A percentile compares a stretch with the other conserved stretches of the same genome.
Conservation (phyloP, 495 filamentous ascomycete species). For the Aspergillus sclerotioniger region DNA sequence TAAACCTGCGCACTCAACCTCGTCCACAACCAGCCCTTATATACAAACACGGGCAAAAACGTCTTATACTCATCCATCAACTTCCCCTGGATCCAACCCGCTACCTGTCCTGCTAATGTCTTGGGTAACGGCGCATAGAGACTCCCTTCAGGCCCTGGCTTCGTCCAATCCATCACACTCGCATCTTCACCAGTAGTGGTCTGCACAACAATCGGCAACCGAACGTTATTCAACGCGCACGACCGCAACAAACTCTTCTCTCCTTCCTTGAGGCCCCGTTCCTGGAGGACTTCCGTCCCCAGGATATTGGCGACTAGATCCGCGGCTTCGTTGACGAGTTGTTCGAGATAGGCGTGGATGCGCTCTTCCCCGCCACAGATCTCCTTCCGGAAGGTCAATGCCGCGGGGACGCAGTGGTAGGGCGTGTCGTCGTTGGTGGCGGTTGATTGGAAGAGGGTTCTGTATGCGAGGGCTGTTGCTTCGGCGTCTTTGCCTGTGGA, state of each 20-base stretch:
- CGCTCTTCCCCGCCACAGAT: constrained; percentile 72
- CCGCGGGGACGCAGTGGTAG: constrained; percentile 68
- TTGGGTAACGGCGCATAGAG: too few species aligned
- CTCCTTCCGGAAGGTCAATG: constrained; percentile 62
- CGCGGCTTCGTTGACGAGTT: constrained; percentile 60
- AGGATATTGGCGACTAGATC: constrained; percentile 56
- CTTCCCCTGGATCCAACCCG: constrained; percentile 55
- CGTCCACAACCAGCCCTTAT: constrained; percentile 62
- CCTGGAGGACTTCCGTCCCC: constrained; percentile 59
- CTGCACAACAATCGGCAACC: constrained; percentile 60
- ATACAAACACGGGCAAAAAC: constrained; percentile 62
- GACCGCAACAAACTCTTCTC: constrained; percentile 53
- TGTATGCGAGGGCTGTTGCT: constrained; percentile 53
- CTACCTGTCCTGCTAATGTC: constrained; percentile 21
- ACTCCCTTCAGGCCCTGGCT: too few species aligned
- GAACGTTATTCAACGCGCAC: constrained; percentile 66
- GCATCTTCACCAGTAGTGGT: neutral
- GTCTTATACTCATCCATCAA: constrained; percentile 63
- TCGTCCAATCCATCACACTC: too few species aligned
- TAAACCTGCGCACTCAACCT: constrained; percentile 79
- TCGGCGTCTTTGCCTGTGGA: constrained; percentile 26
- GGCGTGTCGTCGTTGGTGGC: constrained; percentile 72
- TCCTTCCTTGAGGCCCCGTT: neutral
- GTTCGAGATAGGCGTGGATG: constrained; percentile 57
- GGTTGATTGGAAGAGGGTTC: constrained; percentile 72